These are phyloP conservation scores for Cronartium quercuum DNA, from an alignment of 1,284 basidiomycete species.

Conservation along the genomic window DNA sequence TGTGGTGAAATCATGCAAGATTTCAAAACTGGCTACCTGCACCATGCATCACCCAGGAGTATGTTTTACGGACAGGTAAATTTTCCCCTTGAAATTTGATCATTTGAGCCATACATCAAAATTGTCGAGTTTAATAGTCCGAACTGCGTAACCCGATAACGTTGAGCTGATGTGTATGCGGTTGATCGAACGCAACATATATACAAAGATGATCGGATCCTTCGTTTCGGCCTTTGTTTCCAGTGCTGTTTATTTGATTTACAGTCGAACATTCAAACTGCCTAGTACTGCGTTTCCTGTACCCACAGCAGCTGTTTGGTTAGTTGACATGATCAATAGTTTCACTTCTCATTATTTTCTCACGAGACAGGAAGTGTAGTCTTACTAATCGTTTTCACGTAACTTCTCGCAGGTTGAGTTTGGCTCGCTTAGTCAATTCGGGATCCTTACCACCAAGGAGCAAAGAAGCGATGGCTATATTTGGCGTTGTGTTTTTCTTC, in stretches of 20 bases:
- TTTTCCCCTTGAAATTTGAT: neutral
- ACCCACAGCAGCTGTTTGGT: conserved; percentile 73
- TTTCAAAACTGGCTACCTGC: conserved; percentile 85
- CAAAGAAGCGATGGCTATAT: conserved; percentile 71
- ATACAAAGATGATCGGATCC: conserved; percentile 76
- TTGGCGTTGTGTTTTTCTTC: conserved; percentile 64
- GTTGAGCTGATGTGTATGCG: neutral
- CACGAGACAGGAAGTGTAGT: neutral
- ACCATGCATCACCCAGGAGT: conserved; percentile 52
- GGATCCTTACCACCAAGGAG: conserved; percentile 73
- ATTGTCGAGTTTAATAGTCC: neutral
- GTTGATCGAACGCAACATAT: too few relatives aligned
- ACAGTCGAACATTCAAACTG: conserved; percentile 69
- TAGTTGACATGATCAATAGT: conserved; percentile 34
- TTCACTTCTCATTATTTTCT: neutral
- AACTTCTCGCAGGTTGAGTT: conserved; percentile 62
- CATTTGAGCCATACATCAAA: neutral
- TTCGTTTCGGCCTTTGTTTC: conserved; percentile 80
- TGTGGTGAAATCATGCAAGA: conserved; percentile 98
- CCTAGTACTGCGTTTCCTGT: conserved; percentile 83
- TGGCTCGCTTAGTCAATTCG: conserved; percentile 75
- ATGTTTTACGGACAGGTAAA: conserved; percentile 51
- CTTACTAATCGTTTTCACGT: too few relatives aligned
- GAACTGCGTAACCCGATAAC: conserved; percentile 52
- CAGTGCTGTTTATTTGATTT: conserved; percentile 76